phyloP scores from a whole-genome alignment of 768 basidiomycete genomes.

The Xerocomellus amylosporus region DNA sequence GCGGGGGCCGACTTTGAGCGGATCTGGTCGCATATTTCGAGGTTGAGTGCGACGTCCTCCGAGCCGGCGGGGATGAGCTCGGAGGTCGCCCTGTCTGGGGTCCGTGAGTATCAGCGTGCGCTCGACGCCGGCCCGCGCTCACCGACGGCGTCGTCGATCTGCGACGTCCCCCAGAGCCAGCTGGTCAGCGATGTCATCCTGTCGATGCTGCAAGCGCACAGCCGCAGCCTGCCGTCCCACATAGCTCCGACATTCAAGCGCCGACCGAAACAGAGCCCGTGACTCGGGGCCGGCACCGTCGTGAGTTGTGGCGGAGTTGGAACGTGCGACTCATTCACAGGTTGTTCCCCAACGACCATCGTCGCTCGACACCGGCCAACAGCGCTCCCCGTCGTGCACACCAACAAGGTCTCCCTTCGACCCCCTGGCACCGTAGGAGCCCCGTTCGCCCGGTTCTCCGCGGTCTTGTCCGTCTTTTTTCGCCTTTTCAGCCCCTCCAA shows the following conservation, averaged over 20 bases:
- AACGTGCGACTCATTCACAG: slow-evolving; percentile 32
- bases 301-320: slow-evolving; percentile 34
- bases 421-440: not conserved
- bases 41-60: slow-evolving; percentile 89
- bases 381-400: slow-evolving; percentile 14
- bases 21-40: slow-evolving; percentile 97
- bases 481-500: slow-evolving; percentile 3
- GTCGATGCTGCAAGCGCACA: slow-evolving; percentile 12
- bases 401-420: slow-evolving; percentile 4
- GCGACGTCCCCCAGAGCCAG: slow-evolving; percentile 79
- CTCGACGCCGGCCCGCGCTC: slow-evolving; percentile 27
- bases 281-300: slow-evolving; percentile 17
- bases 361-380: slow-evolving; percentile 21
- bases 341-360: slow-evolving; percentile 35
- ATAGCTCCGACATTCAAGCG: slow-evolving; percentile 17
- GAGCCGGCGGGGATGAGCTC: slow-evolving; percentile 78
- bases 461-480: slow-evolving; percentile 16
- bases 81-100: slow-evolving; percentile 88
- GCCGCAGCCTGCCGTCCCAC: slow-evolving; percentile 21
- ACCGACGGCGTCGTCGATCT: slow-evolving; percentile 84
- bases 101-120: slow-evolving; percentile 28
- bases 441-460: slow-evolving; percentile 10
- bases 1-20: slow-evolving; percentile 84
- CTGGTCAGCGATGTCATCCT: slow-evolving; percentile 59
- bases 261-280: slow-evolving; percentile 19